Percentiles rank a stretch among this genome's conserved stretches.
phyloP scores from a whole-genome alignment of 1,139 yeast species.

The Pichia norvegensis region DNA sequence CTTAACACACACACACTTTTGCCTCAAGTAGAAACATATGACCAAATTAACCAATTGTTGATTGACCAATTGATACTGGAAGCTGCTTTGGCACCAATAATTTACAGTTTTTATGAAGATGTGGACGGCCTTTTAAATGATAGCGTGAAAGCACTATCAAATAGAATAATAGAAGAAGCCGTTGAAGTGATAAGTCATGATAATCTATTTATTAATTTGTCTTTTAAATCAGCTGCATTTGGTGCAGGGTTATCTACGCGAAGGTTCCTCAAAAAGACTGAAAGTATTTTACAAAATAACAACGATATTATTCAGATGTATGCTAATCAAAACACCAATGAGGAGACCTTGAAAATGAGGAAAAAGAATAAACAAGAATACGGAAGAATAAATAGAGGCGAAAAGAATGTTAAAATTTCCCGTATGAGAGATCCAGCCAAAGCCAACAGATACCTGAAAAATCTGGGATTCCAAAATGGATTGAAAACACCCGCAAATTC shows the following conservation, averaged over 20 bases:
- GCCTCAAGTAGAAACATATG: slow-evolving; percentile 9
- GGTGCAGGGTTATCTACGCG: slow-evolving; percentile 28
- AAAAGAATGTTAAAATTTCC: not conserved
- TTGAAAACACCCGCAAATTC: slow-evolving; percentile 41
- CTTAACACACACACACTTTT: slow-evolving; percentile 21
- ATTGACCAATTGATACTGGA: slow-evolving; percentile 11
- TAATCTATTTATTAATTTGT: slow-evolving; percentile 6
- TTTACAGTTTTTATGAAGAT: not conserved
- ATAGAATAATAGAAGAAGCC: slow-evolving; percentile 35
- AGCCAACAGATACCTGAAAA: slow-evolving; percentile 57
- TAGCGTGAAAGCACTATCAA: slow-evolving; percentile 27
- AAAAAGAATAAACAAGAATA: not conserved
- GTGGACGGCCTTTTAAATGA: not conserved
- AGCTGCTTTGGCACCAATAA: slow-evolving; percentile 7
- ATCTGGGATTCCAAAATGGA: slow-evolving; percentile 39
- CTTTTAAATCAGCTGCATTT: slow-evolving; percentile 30
- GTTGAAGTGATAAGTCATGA: slow-evolving; percentile 28
- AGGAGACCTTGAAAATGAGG: not conserved
- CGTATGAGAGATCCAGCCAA: slow-evolving; percentile 31
- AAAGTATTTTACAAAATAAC: slow-evolving; percentile 3
- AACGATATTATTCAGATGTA: not conserved
- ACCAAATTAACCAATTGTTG: slow-evolving; percentile 2
- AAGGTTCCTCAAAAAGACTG: slow-evolving; percentile 16
- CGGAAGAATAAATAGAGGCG: not conserved
- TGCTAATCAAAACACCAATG: not conserved